Evolutionary conservation across 78 protist genomes (phyloP), one percentile per base, ranked within the genome.

Genomic region (Dictyostelium purpureum): DNA sequence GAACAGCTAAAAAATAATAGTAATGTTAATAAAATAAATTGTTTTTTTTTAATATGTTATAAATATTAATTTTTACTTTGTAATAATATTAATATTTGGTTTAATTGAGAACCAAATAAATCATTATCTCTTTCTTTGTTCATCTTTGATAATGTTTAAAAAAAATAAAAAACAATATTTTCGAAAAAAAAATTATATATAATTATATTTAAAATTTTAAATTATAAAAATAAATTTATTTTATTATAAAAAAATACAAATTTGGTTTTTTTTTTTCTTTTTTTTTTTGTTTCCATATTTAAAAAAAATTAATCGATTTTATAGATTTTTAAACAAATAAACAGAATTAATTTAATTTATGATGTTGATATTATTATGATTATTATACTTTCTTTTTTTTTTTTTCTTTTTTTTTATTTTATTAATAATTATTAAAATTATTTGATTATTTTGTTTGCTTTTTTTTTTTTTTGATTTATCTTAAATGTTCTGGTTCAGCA

Each of bases 401-500:
- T 73, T 43, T 70, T 43, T n/a, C 24, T 10, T 70, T 70, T 43
- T 19, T 43, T 43, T 43, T 40, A 24, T 35, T 38, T 37, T 45
- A n/a, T 5, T 12, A 6, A 7, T 31, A 18, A 14, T 47, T 73
- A 24, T 40, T 26, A n/a, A 24, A 24, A 4, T 31, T 33, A 31
- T 24, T 18, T 24, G 31, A n/a, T 26, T 71, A 38, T 71, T 47
- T 47, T 38, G 26, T 21, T 40, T 10, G 4, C 6, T 19, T 24
- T 40, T 14, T 28, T 11, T 19, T 54, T 52, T 57, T 16, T 47
- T 52, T 4, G 35, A n/a, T 56, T 77, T 37, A 28, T 77, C 47
- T 57, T 52, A 57, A 57, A 57, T 57, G 71, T 37, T 77, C 71
- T 21, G n/a, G 37, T 38, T 73, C 81, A 21, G 92, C 92, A 74